Base-by-base conservation (phyloP, 495 filamentous ascomycete genomes). In the Rhypophila decipiens region DNA sequence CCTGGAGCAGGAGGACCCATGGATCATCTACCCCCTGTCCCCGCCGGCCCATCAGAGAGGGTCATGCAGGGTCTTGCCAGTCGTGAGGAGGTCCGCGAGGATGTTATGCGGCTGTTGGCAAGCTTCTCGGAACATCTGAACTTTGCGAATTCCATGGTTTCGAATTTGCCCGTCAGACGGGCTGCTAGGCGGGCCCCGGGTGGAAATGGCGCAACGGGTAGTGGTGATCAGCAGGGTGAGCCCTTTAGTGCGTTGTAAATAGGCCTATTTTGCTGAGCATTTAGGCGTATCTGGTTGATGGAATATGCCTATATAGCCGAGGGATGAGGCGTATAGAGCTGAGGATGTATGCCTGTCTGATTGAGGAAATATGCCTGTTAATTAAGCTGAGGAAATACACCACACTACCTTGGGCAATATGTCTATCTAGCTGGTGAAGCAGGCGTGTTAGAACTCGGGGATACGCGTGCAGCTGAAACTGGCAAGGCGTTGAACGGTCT, bases 21-120 rank as follows among this genome's bases (percentile, higher is more conserved):
- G 18, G 50, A 31, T 17, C 60, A 51, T 27, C 42, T 59, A 33
- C 56, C 59, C 2, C 65, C 70, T 1, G 54, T 70, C 0, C 66
- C 71, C 1, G 62, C 60, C 10, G 67, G 68, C 18, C 74, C 78
- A 37, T 66, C 71, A 27, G 52, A 63, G 17, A 71, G 66, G n/a
- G 73, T 76, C 24, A 61, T 83, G 55, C 66, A 70, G 44, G 75
- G 76, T 10, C 58, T 71, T 24, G 77, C 75, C 10, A 70, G 68
- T 9, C 56, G 64, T 1, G 66, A 68, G 12, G 66, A 79, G 46
- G 65, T 83, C 52, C 53, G 64, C n/a, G 68, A 72, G 5, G 80
- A 84, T 64, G 55, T 83, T 44, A 66, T 70, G 44, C 58, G 78
- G 4, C 55, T 81, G 34, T 55, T 83, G 24, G 71, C 64, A 5